These are phyloP conservation scores for Trichoderma asperelloides DNA, from an alignment of 495 filamentous ascomycete genomes.

Conservation along the genomic window DNA sequence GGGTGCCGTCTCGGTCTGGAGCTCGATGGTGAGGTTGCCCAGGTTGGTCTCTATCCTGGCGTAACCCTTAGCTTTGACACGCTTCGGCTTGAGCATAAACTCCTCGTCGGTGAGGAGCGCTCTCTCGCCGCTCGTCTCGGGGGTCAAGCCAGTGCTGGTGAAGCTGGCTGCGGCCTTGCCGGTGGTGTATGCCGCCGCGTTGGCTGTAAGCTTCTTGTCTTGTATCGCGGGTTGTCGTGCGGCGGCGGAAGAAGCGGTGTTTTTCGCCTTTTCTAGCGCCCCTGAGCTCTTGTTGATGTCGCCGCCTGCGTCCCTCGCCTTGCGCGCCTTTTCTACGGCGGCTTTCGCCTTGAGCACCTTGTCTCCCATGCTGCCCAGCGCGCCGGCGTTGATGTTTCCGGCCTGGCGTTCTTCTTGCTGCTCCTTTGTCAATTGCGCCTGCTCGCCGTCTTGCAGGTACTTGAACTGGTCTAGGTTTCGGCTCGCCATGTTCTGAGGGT, in stretches of 20 bases:
- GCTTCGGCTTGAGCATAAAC: constrained; percentile 84
- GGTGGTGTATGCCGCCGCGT: constrained; percentile 83
- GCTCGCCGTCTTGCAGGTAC: constrained; percentile 75
- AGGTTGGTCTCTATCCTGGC: constrained; percentile 76
- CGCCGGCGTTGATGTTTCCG: constrained; percentile 64
- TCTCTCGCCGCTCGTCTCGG: constrained; percentile 75
- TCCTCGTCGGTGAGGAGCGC: constrained; percentile 86
- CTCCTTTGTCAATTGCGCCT: constrained; percentile 47
- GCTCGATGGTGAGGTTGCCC: constrained; percentile 77
- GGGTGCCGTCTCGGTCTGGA: constrained; percentile 85
- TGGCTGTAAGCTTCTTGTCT: constrained; percentile 55
- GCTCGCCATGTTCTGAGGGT: constrained; percentile 82
- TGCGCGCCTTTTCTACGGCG: constrained; percentile 75
- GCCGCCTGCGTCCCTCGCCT: constrained; percentile 35
- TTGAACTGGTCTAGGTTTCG: constrained; percentile 85
- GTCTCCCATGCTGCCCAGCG: constrained; percentile 66
- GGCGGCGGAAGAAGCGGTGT: constrained; percentile 10
- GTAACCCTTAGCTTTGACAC: constrained; percentile 84
- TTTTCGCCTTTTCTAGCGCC: constrained; percentile 31
- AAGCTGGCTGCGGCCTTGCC: constrained; percentile 89
- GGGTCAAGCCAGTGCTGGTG: constrained; percentile 88
- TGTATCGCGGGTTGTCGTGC: constrained; percentile 27
- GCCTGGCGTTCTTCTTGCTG: constrained; percentile 45
- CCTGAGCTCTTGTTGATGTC: constrained; percentile 42
- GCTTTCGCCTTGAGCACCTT: constrained; percentile 91